phyloP scores from a whole-genome alignment of 2,329 filamentous ascomycete species.

The Biscogniauxia sp. region DNA sequence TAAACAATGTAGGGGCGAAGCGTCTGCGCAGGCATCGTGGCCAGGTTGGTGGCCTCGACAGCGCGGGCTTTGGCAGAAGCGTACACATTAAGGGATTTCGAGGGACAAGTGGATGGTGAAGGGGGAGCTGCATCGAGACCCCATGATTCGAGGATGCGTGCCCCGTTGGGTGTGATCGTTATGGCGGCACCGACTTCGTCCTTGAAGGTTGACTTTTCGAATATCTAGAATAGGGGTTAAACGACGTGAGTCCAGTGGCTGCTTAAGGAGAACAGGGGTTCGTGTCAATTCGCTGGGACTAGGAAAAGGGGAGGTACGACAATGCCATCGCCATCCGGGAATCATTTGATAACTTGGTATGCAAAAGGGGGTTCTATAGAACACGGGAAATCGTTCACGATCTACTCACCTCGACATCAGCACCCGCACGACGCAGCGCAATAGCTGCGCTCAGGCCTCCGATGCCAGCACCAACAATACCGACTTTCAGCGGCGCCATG shows the following conservation, averaged over 20 bases:
- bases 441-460: conserved; percentile 9
- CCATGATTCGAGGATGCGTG: background rate
- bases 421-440: background rate
- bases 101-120: no score
- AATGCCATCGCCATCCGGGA: no score
- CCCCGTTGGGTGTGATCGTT: background rate
- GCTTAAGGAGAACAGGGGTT: no score
- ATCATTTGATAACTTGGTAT: background rate
- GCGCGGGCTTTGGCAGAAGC: background rate
- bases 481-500: conserved; percentile 4
- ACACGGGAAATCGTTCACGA: background rate
- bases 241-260: background rate
- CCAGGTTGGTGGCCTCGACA: background rate
- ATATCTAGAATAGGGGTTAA: background rate
- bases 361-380: background rate
- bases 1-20: background rate
- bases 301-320: no score
- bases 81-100: background rate
- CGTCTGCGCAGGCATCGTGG: background rate
- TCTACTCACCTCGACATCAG: background rate
- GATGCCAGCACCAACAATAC: conserved; percentile 14
- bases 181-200: background rate
- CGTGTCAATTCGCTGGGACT: background rate
- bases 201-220: background rate
- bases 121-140: background rate